These are phyloP conservation scores for Populus tremula DNA, from an alignment of 345 rosid species.

Conservation along the genomic window DNA sequence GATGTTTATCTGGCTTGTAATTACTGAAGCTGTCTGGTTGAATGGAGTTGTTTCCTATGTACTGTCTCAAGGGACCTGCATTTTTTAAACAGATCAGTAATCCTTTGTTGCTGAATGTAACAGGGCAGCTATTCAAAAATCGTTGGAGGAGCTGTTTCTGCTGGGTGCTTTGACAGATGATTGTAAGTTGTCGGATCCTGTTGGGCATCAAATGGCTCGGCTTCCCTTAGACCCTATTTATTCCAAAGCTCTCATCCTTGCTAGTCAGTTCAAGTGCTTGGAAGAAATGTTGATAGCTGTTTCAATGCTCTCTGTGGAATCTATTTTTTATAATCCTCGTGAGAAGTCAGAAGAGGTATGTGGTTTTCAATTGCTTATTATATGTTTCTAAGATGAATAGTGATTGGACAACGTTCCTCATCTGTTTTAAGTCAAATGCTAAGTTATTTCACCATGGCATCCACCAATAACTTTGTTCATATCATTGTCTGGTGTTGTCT, in stretches of 20 bases:
- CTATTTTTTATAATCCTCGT: conserved; percentile 74
- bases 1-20: neutral
- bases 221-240: conserved; percentile 85
- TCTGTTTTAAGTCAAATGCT: too few species aligned
- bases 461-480: too few species aligned
- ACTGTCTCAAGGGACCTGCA: neutral
- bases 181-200: conserved; percentile 72
- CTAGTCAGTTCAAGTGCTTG: conserved; percentile 76
- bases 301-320: conserved; percentile 87
- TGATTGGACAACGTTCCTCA: neutral
- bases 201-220: conserved; percentile 87
- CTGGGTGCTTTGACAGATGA: conserved; percentile 91
- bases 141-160: conserved; percentile 71
- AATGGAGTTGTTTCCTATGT: neutral
- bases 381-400: conserved; percentile 6
- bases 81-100: too few species aligned
- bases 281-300: conserved; percentile 94
- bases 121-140: conserved; percentile 75
- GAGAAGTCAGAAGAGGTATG: conserved; percentile 78
- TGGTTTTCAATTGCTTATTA: neutral
- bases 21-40: neutral
- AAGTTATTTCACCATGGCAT: too few species aligned
- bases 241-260: conserved; percentile 82
- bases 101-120: conserved; percentile 7
- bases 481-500: neutral